A percentile compares a stretch with the other conserved stretches of the same genome.
phyloP scores from a whole-genome alignment of 1,284 basidiomycete species.

The Phlebopus sp. region DNA sequence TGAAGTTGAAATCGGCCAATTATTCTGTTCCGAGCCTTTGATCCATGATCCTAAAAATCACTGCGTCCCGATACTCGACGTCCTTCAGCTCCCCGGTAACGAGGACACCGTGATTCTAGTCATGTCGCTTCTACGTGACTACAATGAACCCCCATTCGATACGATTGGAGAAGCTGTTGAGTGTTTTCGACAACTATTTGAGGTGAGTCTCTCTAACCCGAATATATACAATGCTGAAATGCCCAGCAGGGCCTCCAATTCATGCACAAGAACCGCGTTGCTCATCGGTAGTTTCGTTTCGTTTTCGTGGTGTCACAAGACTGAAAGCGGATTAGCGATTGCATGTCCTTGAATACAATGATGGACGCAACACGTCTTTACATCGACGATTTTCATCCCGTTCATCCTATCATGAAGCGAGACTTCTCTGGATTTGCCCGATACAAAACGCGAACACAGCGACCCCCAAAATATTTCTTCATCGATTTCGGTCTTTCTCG shows the following conservation, averaged over 20 bases:
- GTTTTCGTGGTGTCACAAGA: no score
- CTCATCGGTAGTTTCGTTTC: no score
- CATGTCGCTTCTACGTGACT: constrained; percentile 27
- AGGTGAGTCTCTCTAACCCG: constrained; percentile 19
- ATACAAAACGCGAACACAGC: no score
- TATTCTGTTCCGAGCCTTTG: constrained; percentile 11
- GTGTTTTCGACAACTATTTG: constrained; percentile 32
- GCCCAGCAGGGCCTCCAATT: no score
- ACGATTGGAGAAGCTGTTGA: constrained; percentile 32
- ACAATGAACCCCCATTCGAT: constrained; percentile 21
- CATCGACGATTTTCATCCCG: constrained; percentile 27
- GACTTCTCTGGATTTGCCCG: constrained; percentile 25
- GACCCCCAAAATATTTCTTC: constrained; percentile 34
- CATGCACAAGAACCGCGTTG: no score
- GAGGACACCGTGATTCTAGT: constrained; percentile 19
- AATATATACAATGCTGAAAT: no score
- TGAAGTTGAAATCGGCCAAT: constrained; percentile 19
- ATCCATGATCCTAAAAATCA: constrained; percentile 19
- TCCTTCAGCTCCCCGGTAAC: constrained; percentile 14
- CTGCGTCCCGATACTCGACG: constrained; percentile 31
- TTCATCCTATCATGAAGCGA: constrained; percentile 9
- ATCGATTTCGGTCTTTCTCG: constrained; percentile 41
- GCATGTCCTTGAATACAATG: constrained; percentile 34
- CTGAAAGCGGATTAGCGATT: constrained; percentile 10
- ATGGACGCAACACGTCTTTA: constrained; percentile 32